Evolutionary conservation across 805 yeast species (phyloP).

Genomic region (Candida ulmi): DNA sequence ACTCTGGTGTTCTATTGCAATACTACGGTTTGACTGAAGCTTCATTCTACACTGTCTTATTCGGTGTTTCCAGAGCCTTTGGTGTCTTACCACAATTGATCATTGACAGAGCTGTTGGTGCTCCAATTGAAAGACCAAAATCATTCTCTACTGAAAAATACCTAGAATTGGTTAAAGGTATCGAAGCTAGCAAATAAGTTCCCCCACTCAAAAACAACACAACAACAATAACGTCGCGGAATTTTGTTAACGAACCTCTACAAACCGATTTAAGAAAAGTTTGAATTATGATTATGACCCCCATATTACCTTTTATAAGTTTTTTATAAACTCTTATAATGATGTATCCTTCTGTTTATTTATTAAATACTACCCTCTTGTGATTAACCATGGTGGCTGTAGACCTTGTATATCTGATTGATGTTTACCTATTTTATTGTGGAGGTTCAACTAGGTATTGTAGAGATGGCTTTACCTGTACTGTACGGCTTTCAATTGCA

Average conservation of each 20-base stretch:
- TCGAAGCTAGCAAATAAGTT: slow-evolving; percentile 20
- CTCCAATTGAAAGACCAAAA: slow-evolving; percentile 85
- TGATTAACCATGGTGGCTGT: neutral
- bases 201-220: no score
- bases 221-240: no score
- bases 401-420: neutral
- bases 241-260: no score
- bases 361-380: slow-evolving; percentile 1
- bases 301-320: slow-evolving; percentile 6
- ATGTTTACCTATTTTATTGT: no score
- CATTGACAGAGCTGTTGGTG: slow-evolving; percentile 77
- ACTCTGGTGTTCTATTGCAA: slow-evolving; percentile 80
- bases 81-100: slow-evolving; percentile 85
- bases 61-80: slow-evolving; percentile 82
- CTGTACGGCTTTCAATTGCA: no score
- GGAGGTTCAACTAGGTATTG: no score
- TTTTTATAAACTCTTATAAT: neutral
- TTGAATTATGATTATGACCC: slow-evolving; percentile 9
- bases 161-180: slow-evolving; percentile 65
- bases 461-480: no score
- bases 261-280: neutral
- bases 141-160: slow-evolving; percentile 92
- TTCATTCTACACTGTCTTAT: slow-evolving; percentile 78
- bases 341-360: neutral
- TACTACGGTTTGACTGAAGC: slow-evolving; percentile 81